Percentiles rank a stretch among this genome's conserved stretches.
Conservation (phyloP, 139 green algal genomes). For the Tetradesmus obliquus region DNA sequence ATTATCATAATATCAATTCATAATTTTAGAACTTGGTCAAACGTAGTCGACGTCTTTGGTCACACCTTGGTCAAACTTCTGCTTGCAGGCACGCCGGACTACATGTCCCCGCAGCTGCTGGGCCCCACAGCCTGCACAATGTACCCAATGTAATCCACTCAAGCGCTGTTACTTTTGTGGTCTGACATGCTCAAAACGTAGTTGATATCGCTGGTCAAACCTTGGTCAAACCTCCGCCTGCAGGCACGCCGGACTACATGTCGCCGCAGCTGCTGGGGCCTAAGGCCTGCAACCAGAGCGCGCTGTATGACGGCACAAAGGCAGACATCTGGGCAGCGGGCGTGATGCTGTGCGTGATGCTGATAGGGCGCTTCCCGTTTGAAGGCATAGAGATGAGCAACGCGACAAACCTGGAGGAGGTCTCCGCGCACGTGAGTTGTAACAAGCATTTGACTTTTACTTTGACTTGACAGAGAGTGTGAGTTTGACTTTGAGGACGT, state of each 20-base stretch:
- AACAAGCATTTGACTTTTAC: too few species aligned
- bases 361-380: constrained; percentile 91
- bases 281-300: constrained; percentile 46
- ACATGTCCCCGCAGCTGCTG: constrained; percentile 63
- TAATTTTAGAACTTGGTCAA: too few species aligned
- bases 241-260: constrained; percentile 53
- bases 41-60: too few species aligned
- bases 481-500: background rate
- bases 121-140: constrained; percentile 59
- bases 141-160: too few species aligned
- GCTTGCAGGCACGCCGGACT: constrained; percentile 44
- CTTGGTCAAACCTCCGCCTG: too few species aligned
- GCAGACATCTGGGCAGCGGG: constrained; percentile 80
- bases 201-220: too few species aligned
- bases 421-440: constrained; percentile 21
- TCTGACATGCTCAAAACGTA: too few species aligned
- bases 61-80: too few species aligned
- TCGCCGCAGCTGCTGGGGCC: constrained; percentile 69
- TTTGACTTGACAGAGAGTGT: background rate
- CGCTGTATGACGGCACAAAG: constrained; percentile 45
- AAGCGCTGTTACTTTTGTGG: too few species aligned
- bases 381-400: constrained; percentile 66
- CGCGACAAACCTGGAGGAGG: constrained; percentile 47
- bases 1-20: too few species aligned
- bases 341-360: constrained; percentile 81